Evolutionary conservation across 805 yeast genomes (phyloP), one percentile per base, ranked within the genome.

Genomic region (Diddensiella caesifluorescens): DNA sequence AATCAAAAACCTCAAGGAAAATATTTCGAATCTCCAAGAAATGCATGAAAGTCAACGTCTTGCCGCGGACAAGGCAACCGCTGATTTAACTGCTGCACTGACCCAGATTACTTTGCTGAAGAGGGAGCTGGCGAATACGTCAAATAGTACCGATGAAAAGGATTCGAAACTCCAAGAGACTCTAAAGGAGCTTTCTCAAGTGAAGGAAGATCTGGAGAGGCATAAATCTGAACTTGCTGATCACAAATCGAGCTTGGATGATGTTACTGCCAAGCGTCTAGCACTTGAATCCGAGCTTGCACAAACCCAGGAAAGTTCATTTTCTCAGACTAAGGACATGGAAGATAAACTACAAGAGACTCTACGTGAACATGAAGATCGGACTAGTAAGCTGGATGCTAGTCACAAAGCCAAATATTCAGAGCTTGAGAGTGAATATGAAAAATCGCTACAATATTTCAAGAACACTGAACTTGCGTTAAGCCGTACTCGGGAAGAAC

Each of bases 381-480:
- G 68, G 48, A 69, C 79, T 32, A 63, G 60, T 2, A 55, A 57
- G 12, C 65, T 76, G 49, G 55, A 64, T 49, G 30, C 57, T 40
- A 45, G 57, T 42, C 48, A 55, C 50, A 56, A 56, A 25, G 39
- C 51, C 0, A 65, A 64, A 43, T 54, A 66, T 35, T 44, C 45
- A 13, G 69, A 67, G 22, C 56, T 77, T 36, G 90, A 86, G 60
- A 73, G 67, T 4, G 80, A 82, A 55, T 86, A 84, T 63, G 75
- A 75, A 48, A 78, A 80, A 53, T 83, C 92, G 0, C 62, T 84
- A 41, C 78, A 76, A 48, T 77, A 86, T 19, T 80, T 85, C 23
- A 77, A 76, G 51, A 85, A 80, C 57, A 79, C 90, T 10, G 80
- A 82, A 42, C 75, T 73, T 48, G 95, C 95, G 0, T 70, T 88